Evolutionary conservation across 768 basidiomycete species (phyloP), one percentile per base, ranked within the genome.

Genomic region (Tephrocybe sp.): DNA sequence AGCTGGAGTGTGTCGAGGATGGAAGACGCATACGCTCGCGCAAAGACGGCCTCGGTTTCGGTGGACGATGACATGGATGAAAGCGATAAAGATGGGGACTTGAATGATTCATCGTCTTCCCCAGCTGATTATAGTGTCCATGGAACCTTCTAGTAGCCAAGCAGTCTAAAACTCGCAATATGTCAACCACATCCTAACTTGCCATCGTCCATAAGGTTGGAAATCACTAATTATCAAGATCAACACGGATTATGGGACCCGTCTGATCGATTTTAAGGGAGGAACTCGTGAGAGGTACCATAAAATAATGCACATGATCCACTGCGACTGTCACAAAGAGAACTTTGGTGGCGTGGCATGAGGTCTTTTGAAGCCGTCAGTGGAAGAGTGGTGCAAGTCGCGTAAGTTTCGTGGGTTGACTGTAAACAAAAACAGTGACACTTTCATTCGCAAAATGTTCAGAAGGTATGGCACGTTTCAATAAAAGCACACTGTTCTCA

Each of bases 281-380:
- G 12, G 3, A 12, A 3, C 39, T 39, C n/a, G 6, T n/a, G n/a
- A n/a, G n/a, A n/a, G n/a, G n/a, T 14, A 16, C 19, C 19, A 12
- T 12, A 12, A 5, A 12, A 10, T 12, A 36, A 5, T 5, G 4
- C 11, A 12, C 3, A 36, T 36, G 16, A 14, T 9, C 10, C 17
- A 16, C 4, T 17, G 14, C 19, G 5, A 2, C 39, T 17, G 39
- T 19, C 39, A 14, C 39, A 17, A 43, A 38, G 50, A 61, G 62
- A 63, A 61, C 63, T 62, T n/a, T n/a, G n/a, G n/a, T n/a, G n/a
- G n/a, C n/a, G n/a, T n/a, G n/a, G n/a, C n/a, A n/a, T n/a, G n/a
- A n/a, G n/a, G n/a, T n/a, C n/a, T n/a, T n/a, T n/a, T n/a, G n/a
- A n/a, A n/a, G n/a, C n/a, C n/a, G n/a, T n/a, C n/a, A n/a, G n/a